phyloP scores from a whole-genome alignment of 164 flowering plant species.

The Berberis thunbergii region DNA sequence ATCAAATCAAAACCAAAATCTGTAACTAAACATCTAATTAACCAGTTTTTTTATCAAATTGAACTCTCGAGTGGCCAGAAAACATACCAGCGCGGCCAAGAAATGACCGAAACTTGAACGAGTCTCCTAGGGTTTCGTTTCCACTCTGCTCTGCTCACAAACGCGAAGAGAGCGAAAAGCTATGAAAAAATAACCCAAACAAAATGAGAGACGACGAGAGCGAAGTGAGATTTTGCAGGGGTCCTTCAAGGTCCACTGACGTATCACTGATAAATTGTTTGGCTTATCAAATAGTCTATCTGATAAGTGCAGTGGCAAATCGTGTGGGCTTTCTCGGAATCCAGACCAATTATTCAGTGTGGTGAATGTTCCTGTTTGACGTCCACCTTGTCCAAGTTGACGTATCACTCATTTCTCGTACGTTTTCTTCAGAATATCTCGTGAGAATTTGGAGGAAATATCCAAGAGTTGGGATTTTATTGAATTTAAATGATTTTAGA shows the following conservation, averaged over 20 bases:
- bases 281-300: background rate
- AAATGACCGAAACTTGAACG: too few relatives aligned
- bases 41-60: too few relatives aligned
- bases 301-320: constrained; percentile 10
- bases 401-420: background rate
- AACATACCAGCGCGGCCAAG: too few relatives aligned
- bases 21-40: too few relatives aligned
- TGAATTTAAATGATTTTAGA: too few relatives aligned
- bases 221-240: constrained; percentile 32
- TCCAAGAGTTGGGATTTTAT: too few relatives aligned
- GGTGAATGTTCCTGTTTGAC: constrained; percentile 4
- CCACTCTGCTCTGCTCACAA: too few relatives aligned
- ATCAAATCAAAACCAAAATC: too few relatives aligned
- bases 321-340: constrained; percentile 1
- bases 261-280: constrained; percentile 15
- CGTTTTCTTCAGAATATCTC: too few relatives aligned
- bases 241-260: constrained; percentile 20
- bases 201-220: constrained; percentile 19
- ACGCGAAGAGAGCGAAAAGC: background rate
- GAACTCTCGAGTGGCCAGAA: too few relatives aligned
- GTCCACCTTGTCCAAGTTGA: constrained; percentile 5
- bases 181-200: background rate
- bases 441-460: too few relatives aligned
- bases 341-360: constrained; percentile 4
- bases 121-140: too few relatives aligned